A percentile compares a stretch with the other conserved stretches of the same genome.
Conservation (phyloP, 192 early-diverging fungal species). For the Linnemannia zychae region DNA sequence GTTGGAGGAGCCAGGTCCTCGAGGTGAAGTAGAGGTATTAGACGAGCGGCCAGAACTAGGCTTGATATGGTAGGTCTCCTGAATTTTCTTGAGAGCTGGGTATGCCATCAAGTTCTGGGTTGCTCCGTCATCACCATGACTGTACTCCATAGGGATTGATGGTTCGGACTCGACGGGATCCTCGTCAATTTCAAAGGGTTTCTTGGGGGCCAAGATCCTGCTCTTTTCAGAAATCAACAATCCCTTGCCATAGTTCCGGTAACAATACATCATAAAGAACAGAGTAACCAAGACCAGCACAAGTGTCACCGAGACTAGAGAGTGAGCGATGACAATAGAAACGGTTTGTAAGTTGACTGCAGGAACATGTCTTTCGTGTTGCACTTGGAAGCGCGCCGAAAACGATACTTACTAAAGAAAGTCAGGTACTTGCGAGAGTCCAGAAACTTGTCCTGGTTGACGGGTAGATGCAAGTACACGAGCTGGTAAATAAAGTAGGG, state of each 20-base stretch:
- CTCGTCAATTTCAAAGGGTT: slow-evolving; percentile 54
- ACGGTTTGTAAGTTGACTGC: background rate
- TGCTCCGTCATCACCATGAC: slow-evolving; percentile 36
- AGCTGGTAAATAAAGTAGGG: slow-evolving; percentile 53
- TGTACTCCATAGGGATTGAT: slow-evolving; percentile 27
- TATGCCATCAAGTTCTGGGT: slow-evolving; percentile 42
- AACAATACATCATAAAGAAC: slow-evolving; percentile 53
- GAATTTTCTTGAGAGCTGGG: slow-evolving; percentile 51
- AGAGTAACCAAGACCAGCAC: slow-evolving; percentile 38
- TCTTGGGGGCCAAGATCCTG: slow-evolving; percentile 1
- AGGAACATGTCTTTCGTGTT: background rate
- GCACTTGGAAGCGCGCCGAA: background rate
- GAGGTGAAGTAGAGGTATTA: background rate
- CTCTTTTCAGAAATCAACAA: slow-evolving; percentile 35
- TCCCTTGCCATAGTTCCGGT: slow-evolving; percentile 55
- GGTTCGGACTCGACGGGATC: slow-evolving; percentile 33
- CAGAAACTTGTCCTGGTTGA: slow-evolving; percentile 10
- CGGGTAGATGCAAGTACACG: slow-evolving; percentile 14
- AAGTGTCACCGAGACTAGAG: slow-evolving; percentile 44
- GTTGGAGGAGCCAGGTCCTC: background rate
- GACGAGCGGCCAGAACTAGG: background rate
- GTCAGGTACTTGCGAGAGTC: slow-evolving; percentile 48
- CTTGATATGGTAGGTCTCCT: slow-evolving; percentile 35
- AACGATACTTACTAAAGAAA: slow-evolving; percentile 46
- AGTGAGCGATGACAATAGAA: background rate